Evolutionary conservation across 2,329 filamentous ascomycete species (phyloP).

Genomic region (Apiospora pterosperma): DNA sequence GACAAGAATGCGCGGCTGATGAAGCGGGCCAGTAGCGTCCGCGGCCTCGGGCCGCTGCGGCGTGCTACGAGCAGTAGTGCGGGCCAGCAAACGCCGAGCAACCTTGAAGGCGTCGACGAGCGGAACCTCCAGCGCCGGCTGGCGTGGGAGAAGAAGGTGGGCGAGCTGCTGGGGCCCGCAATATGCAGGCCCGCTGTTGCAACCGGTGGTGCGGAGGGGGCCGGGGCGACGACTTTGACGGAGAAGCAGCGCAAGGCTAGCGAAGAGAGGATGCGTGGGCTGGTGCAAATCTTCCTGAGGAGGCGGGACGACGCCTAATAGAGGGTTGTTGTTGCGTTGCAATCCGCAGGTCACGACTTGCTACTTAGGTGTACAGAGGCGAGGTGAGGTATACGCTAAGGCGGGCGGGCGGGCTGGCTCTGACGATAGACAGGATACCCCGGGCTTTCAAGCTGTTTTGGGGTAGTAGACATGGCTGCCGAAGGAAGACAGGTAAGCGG

Average conservation of each 20-base stretch:
- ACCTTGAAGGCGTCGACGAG: slow-evolving; percentile 23
- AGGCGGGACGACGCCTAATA: slow-evolving; percentile 8
- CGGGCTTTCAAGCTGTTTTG: neutral
- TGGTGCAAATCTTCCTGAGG: slow-evolving; percentile 69
- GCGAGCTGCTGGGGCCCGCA: slow-evolving; percentile 60
- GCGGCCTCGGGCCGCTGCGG: slow-evolving; percentile 38
- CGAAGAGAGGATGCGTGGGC: slow-evolving; percentile 61
- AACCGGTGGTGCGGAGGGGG: neutral
- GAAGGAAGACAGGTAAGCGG: neutral
- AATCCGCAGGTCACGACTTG: too few species aligned
- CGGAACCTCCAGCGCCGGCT: slow-evolving; percentile 50
- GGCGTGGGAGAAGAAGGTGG: slow-evolving; percentile 58
- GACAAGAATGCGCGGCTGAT: slow-evolving; percentile 7
- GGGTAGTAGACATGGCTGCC: neutral
- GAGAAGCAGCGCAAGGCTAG: slow-evolving; percentile 54
- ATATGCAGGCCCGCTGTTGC: slow-evolving; percentile 49
- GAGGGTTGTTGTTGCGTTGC: too few species aligned
- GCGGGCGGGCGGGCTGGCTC: too few species aligned
- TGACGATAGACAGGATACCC: neutral
- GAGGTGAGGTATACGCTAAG: too few species aligned
- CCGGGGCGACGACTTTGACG: slow-evolving; percentile 21
- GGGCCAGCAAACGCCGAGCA: slow-evolving; percentile 14
- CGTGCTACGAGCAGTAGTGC: slow-evolving; percentile 25
- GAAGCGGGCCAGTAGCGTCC: slow-evolving; percentile 18
- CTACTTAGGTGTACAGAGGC: neutral